phyloP scores from a whole-genome alignment of 345 rosid genomes.

The Raphanus sativus region DNA sequence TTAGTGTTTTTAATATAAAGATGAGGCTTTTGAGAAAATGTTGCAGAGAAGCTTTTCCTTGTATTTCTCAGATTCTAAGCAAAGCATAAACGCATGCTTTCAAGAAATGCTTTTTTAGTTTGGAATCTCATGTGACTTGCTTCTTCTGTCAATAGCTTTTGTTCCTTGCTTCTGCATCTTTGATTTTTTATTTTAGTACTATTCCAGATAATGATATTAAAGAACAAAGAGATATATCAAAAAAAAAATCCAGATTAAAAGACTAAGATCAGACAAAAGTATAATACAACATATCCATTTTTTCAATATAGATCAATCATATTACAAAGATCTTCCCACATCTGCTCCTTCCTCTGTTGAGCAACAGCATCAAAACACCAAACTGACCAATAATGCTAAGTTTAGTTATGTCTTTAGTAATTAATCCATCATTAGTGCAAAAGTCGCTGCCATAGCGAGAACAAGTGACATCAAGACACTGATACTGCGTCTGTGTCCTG shows the following conservation, averaged over 20 bases:
- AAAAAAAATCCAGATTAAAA: slow-evolving; percentile 4
- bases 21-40: slow-evolving; percentile 40
- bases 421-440: slow-evolving; percentile 43
- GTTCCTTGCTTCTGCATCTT: slow-evolving; percentile 36
- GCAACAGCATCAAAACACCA: slow-evolving; percentile 36
- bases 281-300: slow-evolving; percentile 27
- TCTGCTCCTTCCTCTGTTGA: slow-evolving; percentile 24
- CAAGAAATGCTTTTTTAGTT: slow-evolving; percentile 22
- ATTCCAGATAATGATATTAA: not conserved
- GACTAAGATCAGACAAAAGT: slow-evolving; percentile 37
- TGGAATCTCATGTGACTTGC: slow-evolving; percentile 39
- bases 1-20: slow-evolving; percentile 57
- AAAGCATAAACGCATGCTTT: slow-evolving; percentile 59
- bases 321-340: slow-evolving; percentile 26
- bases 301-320: slow-evolving; percentile 28
- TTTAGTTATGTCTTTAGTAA: slow-evolving; percentile 13
- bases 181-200: not conserved
- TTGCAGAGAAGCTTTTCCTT: slow-evolving; percentile 60
- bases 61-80: slow-evolving; percentile 49
- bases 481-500: slow-evolving; percentile 35
- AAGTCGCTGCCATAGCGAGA: slow-evolving; percentile 38
- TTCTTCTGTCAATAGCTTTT: slow-evolving; percentile 24
- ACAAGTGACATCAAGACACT: slow-evolving; percentile 32
- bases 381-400: slow-evolving; percentile 27
- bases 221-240: slow-evolving; percentile 7